phyloP scores from a whole-genome alignment of 306 rosid genomes.

The Datisca glomerata region DNA sequence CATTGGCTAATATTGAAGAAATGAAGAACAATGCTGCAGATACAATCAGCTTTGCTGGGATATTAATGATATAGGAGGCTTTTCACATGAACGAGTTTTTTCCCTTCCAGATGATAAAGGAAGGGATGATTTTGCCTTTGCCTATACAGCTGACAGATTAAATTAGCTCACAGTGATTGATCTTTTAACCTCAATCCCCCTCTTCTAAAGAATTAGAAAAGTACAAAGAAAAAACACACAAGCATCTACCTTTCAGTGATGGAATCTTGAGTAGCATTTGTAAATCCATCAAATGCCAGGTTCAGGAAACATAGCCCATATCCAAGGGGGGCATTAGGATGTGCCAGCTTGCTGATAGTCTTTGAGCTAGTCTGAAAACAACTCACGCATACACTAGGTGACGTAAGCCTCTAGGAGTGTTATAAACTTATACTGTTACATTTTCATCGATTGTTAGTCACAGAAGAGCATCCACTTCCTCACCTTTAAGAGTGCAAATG shows the following conservation, averaged over 20 bases:
- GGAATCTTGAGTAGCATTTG: conserved; percentile 99
- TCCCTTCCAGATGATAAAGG: background rate
- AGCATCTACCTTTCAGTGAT: conserved; percentile 46
- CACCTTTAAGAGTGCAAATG: conserved; percentile 90
- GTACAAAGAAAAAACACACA: conserved; percentile 3
- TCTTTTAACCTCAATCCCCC: no score
- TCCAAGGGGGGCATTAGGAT: conserved; percentile 96
- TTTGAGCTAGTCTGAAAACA: conserved; percentile 81
- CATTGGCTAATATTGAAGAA: no score
- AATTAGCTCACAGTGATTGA: no score
- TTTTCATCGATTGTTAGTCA: no score
- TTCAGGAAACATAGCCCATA: conserved; percentile 87
- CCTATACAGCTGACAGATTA: no score
- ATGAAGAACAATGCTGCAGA: background rate
- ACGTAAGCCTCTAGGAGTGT: no score
- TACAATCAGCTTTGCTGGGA: background rate
- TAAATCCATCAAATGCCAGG: conserved; percentile 97
- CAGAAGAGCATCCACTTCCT: conserved; percentile 1
- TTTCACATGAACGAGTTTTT: no score
- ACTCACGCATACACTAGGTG: conserved; percentile 15
- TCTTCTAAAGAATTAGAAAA: background rate
- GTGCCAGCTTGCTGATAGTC: conserved; percentile 80
- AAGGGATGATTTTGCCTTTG: background rate
- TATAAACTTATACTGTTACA: no score
- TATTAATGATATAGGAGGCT: background rate